Evolutionary conservation across 2,329 filamentous ascomycete genomes (phyloP), one percentile per base, ranked within the genome.

Genomic region (Talaromyces atroroseus): DNA sequence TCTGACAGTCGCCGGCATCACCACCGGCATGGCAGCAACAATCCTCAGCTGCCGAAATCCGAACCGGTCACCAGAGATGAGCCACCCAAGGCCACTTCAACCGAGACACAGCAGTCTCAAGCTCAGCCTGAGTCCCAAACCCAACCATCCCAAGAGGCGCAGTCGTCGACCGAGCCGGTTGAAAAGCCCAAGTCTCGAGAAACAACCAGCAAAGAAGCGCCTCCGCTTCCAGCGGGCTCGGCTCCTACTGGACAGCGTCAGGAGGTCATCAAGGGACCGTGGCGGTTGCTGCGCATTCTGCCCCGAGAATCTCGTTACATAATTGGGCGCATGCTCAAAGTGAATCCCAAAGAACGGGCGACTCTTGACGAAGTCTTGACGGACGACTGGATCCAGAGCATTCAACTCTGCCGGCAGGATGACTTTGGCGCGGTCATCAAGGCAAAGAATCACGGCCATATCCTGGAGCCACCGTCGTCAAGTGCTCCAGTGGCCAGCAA

Each of bases 281-380:
- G 92, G 88, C 83, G 94, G 48, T 82, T 99, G 45, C 77, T 99
- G 29, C 84, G 94, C 44, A 78, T 97, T 36, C 78, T 99, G 10
- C 94, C 94, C 0, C 82, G 92, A 58, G 94, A 97, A 73, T 95
- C 88, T 62, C 81, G 94, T 52, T 87, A 92, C 68, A 91, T 99
- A 60, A 88, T 99, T 55, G 87, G 90, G 46, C 82, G 89, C 57
- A 99, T 99, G 94, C 82, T 99, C 36, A 90, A 94, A 66, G 80
- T 96, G 51, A 85, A 96, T 65, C 90, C 92, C 0, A 87, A 84
- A 67, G 87, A 88, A 62, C 84, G 94, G 56, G 92, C 91, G 2
- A 89, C 83, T 2, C 87, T 99, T 78, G 80, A 87, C 23, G 91
- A 99, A 66, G 89, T 99, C 18, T 74, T 96, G 52, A 82, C 86